phyloP scores from a whole-genome alignment of 352 stramenopile species.

The Phytophthora idaei region DNA sequence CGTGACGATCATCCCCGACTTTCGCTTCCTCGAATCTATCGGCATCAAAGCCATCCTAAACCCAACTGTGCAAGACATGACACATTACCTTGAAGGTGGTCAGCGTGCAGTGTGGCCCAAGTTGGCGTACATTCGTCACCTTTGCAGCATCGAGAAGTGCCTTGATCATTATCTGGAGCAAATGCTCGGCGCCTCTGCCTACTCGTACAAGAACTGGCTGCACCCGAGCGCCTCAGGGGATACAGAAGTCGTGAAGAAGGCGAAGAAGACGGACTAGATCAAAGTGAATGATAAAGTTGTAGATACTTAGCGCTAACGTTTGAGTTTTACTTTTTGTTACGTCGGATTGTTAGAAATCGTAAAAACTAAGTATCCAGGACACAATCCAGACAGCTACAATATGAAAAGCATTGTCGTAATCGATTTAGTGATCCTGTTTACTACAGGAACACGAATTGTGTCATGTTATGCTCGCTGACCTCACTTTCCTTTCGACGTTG shows the following conservation, averaged over 20 bases:
- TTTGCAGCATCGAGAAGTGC: slow-evolving; percentile 92
- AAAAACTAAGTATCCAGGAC: background rate
- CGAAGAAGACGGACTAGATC: slow-evolving; percentile 16
- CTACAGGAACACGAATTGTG: slow-evolving; percentile 6
- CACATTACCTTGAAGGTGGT: slow-evolving; percentile 81
- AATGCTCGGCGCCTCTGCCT: slow-evolving; percentile 30
- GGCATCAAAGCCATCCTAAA: slow-evolving; percentile 87
- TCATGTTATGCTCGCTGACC: background rate
- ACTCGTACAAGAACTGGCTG: slow-evolving; percentile 56
- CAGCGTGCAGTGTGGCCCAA: slow-evolving; percentile 92
- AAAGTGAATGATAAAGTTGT: background rate
- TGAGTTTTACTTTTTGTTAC: no score
- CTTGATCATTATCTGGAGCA: slow-evolving; percentile 48
- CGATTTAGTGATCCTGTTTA: slow-evolving; percentile 8
- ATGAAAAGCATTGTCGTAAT: slow-evolving; percentile 12
- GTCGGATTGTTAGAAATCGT: background rate
- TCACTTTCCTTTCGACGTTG: slow-evolving; percentile 17
- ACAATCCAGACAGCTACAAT: background rate
- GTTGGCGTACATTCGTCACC: slow-evolving; percentile 93
- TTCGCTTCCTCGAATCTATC: slow-evolving; percentile 86
- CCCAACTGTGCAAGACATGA: slow-evolving; percentile 74
- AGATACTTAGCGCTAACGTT: background rate
- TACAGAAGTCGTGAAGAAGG: slow-evolving; percentile 11
- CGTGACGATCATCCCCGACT: slow-evolving; percentile 93
- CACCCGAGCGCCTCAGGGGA: slow-evolving; percentile 29